Conservation (phyloP, 2,329 filamentous ascomycete species). For the Lachnellula cervina region DNA sequence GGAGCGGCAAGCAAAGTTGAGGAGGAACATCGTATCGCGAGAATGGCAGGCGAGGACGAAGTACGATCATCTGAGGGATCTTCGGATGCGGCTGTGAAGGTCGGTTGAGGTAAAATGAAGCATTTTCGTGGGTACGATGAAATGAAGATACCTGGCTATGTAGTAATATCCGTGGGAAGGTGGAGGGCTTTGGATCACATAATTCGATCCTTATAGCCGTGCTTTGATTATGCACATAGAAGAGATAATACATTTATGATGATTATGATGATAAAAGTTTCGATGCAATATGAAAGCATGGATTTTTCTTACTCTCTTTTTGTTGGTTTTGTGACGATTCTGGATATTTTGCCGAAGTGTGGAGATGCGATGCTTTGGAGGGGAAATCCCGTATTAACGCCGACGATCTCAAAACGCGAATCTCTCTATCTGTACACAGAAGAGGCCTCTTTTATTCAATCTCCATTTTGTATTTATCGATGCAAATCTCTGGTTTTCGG, state of each 20-base stretch:
- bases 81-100: background rate
- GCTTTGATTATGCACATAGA: background rate
- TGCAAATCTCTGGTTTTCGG: too few species aligned
- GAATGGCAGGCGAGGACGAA: conserved; percentile 1
- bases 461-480: too few species aligned
- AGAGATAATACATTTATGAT: background rate
- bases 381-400: background rate
- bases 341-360: background rate
- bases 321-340: background rate
- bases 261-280: background rate
- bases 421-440: too few species aligned
- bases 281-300: background rate
- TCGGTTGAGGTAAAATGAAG: background rate
- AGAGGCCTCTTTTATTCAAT: too few species aligned
- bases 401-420: background rate
- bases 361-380: background rate
- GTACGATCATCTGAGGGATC: background rate
- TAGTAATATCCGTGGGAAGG: background rate
- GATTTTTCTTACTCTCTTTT: background rate
- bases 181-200: background rate
- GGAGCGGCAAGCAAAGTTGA: conserved; percentile 22
- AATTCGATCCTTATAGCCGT: background rate
- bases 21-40: conserved; percentile 20
- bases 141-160: background rate
- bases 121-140: background rate